A percentile compares a stretch with the other conserved stretches of the same genome.
Conservation (phyloP, 1,284 basidiomycete genomes). For the Cystobasidium sp. region DNA sequence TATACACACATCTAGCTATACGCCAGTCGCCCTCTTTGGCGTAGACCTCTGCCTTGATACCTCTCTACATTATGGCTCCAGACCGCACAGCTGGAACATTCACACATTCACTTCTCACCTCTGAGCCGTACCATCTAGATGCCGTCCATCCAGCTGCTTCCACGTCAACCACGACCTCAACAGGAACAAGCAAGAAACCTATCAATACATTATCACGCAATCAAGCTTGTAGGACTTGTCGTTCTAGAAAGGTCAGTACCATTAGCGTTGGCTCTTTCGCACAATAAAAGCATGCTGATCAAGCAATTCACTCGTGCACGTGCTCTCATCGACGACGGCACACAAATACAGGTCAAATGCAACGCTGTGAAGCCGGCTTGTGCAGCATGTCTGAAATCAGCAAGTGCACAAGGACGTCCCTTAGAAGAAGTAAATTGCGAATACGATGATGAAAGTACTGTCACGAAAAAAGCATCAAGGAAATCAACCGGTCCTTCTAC, state of each 20-base stretch:
- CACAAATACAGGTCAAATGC: constrained; percentile 32
- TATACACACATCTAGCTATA: too few relatives aligned
- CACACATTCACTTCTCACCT: not conserved
- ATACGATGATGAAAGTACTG: constrained; percentile 30
- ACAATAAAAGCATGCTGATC: not conserved
- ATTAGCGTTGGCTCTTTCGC: not conserved
- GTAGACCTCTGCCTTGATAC: not conserved
- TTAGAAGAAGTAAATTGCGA: constrained; percentile 32
- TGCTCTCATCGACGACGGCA: not conserved
- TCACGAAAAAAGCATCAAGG: not conserved
- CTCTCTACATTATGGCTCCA: not conserved
- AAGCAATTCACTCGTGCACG: not conserved
- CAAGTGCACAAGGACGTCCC: constrained; percentile 24
- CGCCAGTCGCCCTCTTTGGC: not conserved
- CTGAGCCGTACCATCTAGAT: constrained; percentile 10
- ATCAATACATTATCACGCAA: constrained; percentile 27
- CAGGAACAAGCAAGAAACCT: constrained; percentile 10
- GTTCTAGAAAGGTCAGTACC: constrained; percentile 30
- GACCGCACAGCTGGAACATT: constrained; percentile 11
- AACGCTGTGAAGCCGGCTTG: constrained; percentile 43
- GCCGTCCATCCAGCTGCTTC: not conserved
- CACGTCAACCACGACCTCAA: not conserved
- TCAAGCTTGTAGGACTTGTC: constrained; percentile 41
- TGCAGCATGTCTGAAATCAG: constrained; percentile 37
- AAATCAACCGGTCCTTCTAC: constrained; percentile 5